Evolutionary conservation across 441 rosid genomes (phyloP), one percentile per base, ranked within the genome.

Genomic region (Croton laevigatus): DNA sequence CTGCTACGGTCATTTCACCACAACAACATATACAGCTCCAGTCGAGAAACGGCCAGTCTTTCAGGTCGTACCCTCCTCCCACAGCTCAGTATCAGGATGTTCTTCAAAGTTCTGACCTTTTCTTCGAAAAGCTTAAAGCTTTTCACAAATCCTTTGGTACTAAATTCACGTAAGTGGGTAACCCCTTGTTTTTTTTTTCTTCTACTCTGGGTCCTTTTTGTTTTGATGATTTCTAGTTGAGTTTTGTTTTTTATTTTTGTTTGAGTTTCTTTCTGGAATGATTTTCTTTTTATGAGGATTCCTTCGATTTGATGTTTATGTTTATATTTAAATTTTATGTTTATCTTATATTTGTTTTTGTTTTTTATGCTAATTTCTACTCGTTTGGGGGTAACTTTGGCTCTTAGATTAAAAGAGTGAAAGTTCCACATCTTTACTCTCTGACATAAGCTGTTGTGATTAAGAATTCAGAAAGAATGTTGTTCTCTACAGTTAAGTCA

Each of bases 71-170:
- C 74, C 88, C 94, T 71, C 74, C 87, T n/a, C 69, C 81, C 23
- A 64, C 91, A 0, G 86, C 80, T 71, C 80, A 70, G 58, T 87
- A 81, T 59, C 82, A 91, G 52, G 91, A 89, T 69, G 80, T 89
- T 76, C 80, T 80, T 72, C 91, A 78, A 65, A 85, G 71, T 76
- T 68, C 93, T 5, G 84, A 76, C 59, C 90, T 89, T 81, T 94
- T 91, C 84, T 83, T 86, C 89, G 89, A 83, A 69, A 87, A 86
- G 81, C 89, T 94, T 69, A 69, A 63, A 59, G 81, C 83, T 79
- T 82, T 88, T 48, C 89, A 84, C 62, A 73, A 69, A 32, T 78
- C 82, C 0, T 73, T 79, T 66, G 87, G 81, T 60, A 70, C 81
- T 68, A 84, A 83, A 71, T 81, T 91, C 80, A 79, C 75, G 98